These are phyloP conservation scores for Thielaviopsis populi DNA, from an alignment of 2,329 filamentous ascomycete species.

Conservation along the genomic window DNA sequence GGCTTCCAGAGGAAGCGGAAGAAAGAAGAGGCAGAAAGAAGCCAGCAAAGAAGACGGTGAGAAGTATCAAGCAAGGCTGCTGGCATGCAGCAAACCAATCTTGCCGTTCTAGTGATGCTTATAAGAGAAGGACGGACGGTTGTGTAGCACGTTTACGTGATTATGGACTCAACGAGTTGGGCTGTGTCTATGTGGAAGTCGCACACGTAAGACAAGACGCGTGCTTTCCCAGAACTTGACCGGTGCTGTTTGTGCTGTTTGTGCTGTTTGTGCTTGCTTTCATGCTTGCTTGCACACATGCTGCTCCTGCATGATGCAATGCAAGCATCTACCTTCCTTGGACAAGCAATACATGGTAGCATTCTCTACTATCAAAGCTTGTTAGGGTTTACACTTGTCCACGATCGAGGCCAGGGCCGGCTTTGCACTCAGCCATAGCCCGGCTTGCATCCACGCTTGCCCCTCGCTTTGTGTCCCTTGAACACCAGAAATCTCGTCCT, in stretches of 20 bases:
- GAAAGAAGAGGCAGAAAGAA: background rate
- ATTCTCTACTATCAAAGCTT: background rate
- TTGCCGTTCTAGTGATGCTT: background rate
- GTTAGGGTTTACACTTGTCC: background rate
- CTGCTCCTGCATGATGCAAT: background rate
- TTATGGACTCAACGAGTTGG: too few relatives aligned
- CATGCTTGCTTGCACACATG: too few relatives aligned
- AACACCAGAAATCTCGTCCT: background rate
- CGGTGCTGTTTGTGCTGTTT: background rate
- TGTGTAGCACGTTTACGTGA: background rate
- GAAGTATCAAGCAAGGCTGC: background rate
- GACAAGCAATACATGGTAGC: too few relatives aligned
- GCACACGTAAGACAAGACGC: background rate
- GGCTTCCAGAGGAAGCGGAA: background rate
- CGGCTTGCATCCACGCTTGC: background rate
- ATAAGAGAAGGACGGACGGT: background rate
- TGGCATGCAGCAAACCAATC: conserved; percentile 1
- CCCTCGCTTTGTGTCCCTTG: background rate
- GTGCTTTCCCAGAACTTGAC: background rate
- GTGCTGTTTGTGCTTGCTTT: too few relatives aligned
- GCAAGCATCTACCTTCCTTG: background rate
- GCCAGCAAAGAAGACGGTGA: background rate
- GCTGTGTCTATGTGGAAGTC: too few relatives aligned
- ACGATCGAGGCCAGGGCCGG: background rate
- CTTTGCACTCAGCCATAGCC: background rate